Percentiles rank a stretch among this genome's conserved stretches.
Evolutionary conservation across 805 yeast species (phyloP).

Genomic region (Wickerhamomyces canadensis): DNA sequence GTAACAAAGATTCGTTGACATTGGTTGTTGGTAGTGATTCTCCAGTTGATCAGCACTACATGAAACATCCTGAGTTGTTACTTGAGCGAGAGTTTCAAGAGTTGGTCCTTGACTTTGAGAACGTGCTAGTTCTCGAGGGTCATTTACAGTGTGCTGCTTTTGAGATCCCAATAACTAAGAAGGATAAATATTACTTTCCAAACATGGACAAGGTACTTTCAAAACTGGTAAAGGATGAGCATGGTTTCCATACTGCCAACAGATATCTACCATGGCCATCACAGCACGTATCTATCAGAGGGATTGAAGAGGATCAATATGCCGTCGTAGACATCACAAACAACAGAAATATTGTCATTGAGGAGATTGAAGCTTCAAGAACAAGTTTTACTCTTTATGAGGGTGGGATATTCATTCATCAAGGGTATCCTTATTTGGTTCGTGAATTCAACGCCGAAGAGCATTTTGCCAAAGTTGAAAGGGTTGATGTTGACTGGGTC

Average conservation of each 20-base stretch:
- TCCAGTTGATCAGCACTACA: slow-evolving; percentile 83
- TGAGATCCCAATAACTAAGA: slow-evolving; percentile 62
- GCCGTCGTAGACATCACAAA: slow-evolving; percentile 90
- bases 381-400: slow-evolving; percentile 85
- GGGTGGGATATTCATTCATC: slow-evolving; percentile 92
- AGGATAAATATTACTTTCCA: slow-evolving; percentile 55
- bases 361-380: slow-evolving; percentile 83
- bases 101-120: slow-evolving; percentile 54
- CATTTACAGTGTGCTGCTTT: slow-evolving; percentile 95
- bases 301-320: slow-evolving; percentile 72
- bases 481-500: slow-evolving; percentile 92
- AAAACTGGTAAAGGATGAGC: slow-evolving; percentile 33
- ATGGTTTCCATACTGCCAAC: slow-evolving; percentile 50
- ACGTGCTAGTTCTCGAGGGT: slow-evolving; percentile 59
- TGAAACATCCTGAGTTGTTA: slow-evolving; percentile 59
- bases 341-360: slow-evolving; percentile 71
- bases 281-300: slow-evolving; percentile 68
- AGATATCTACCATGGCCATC: slow-evolving; percentile 80
- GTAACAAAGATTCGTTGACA: slow-evolving; percentile 79
- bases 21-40: slow-evolving; percentile 75
- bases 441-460: slow-evolving; percentile 76
- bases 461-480: slow-evolving; percentile 75
- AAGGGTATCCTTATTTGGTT: slow-evolving; percentile 85
- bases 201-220: slow-evolving; percentile 22
- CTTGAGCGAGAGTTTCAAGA: slow-evolving; percentile 51